Evolutionary conservation across 139 green algal species (phyloP), one percentile per base, ranked within the genome.

Genomic region (Chlorella sp.): DNA sequence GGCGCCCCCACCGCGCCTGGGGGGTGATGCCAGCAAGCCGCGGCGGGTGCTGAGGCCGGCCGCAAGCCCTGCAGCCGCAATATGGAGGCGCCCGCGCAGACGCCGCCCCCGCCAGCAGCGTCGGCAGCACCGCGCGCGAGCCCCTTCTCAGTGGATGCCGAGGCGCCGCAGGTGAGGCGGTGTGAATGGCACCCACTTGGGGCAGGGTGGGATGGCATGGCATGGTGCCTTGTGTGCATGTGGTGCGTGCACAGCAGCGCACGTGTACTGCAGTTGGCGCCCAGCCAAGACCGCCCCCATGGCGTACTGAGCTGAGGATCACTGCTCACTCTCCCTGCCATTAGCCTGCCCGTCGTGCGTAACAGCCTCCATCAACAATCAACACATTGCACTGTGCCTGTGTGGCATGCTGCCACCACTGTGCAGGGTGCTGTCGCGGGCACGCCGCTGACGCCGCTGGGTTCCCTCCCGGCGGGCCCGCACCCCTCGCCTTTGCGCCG

Each of bases 371-470:
- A 57, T 57, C 48, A 57, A 57, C 9, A 9, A 16, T 5, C 9
- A 57, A 57, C 48, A 57, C 48, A 57, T 9, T 57, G 48, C 48
- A 57, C 48, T 57, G 48, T 5, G 48, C 48, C 48, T 5, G 48
- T 57, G 48, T 9, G 7, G 5, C 48, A 57, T 76, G 21, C 22
- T 76, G 22, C 21, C 22, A 34, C 22, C 68, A 76, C 28, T 76
- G 68, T 71, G 48, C 89, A 92, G 76, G 42, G 37, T 5, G 39
- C 26, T 0, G 71, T 82, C 21, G 85, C 90, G 1, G 53, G 26
- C 57, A 92, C 90, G 30, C 90, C 90, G 37, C 89, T 85, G 53
- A 83, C 71, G 40, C 69, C 88, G 1, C 68, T 87, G 75, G 57
- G 48, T 57, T 57, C 76, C 0, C 76, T n/a, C 21, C n/a, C 76